Conservation (phyloP, 2,329 filamentous ascomycete species). For the Xylariaceae sp. region DNA sequence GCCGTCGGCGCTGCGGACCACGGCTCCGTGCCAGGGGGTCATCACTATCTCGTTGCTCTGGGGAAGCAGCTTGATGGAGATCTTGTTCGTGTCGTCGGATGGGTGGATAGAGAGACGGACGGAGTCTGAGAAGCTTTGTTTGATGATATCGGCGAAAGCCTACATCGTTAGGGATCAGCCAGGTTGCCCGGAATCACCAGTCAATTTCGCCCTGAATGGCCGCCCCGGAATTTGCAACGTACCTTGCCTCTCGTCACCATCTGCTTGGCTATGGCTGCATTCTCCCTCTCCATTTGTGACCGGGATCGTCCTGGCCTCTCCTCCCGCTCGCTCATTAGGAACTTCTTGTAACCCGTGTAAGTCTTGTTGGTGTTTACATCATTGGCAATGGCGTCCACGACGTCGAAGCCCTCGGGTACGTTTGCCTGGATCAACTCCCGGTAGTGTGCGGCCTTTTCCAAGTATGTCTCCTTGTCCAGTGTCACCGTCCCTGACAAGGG, state of each 20-base stretch:
- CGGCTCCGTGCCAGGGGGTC: conserved; percentile 16
- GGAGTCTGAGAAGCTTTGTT: conserved; percentile 8
- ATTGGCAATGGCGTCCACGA: conserved; percentile 11
- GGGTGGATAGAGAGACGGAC: conserved; percentile 15
- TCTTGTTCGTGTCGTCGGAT: conserved; percentile 12
- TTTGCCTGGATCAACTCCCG: conserved; percentile 10
- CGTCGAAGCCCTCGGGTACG: conserved; percentile 12
- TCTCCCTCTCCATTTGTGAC: conserved; percentile 16
- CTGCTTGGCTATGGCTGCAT: conserved; percentile 11
- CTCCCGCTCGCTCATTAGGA: conserved; percentile 12
- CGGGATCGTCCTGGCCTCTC: conserved; percentile 9
- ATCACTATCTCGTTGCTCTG: conserved; percentile 14
- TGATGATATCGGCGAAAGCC: conserved; percentile 14
- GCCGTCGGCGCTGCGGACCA: conserved; percentile 9
- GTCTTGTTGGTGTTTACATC: conserved; percentile 10
- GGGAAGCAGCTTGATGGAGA: conserved; percentile 14
- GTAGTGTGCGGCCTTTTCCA: conserved; percentile 7
- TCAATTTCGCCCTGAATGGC: too few species aligned
- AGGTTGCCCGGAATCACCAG: too few species aligned
- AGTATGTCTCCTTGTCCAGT: conserved; percentile 9
- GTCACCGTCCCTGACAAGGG: neutral
- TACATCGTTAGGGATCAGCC: too few species aligned
- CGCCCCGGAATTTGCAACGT: too few species aligned
- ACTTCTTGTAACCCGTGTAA: conserved; percentile 17
- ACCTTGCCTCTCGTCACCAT: conserved; percentile 17